Percentiles rank a stretch among this genome's conserved stretches.
These are phyloP conservation scores for Ganoderma meredithae DNA, from an alignment of 1,284 basidiomycete species.

Conservation along the genomic window DNA sequence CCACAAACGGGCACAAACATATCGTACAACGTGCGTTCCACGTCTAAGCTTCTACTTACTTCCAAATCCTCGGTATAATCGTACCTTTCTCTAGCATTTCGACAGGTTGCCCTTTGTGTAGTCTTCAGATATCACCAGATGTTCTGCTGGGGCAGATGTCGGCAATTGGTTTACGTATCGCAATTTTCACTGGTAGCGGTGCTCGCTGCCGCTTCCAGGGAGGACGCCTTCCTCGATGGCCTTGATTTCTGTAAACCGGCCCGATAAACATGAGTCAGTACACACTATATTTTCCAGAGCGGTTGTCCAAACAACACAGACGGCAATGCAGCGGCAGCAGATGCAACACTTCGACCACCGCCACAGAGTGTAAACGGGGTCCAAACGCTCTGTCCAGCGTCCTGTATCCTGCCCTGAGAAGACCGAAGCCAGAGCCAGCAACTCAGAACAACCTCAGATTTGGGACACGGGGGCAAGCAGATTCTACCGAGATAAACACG, in stretches of 20 bases:
- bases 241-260: slow-evolving; percentile 26
- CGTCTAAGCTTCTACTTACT: not conserved
- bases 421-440: not conserved
- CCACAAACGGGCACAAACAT: not conserved
- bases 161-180: not conserved
- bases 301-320: not conserved
- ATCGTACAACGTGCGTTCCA: not conserved
- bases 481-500: too few relatives aligned
- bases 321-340: not conserved
- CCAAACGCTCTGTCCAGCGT: not conserved
- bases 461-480: not conserved
- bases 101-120: not conserved
- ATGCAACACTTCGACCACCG: not conserved
- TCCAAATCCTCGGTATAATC: not conserved
- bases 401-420: not conserved
- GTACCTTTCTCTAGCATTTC: not conserved
- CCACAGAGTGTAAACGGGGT: not conserved
- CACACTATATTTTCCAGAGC: not conserved
- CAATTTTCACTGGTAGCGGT: slow-evolving; percentile 7
- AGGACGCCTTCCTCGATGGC: slow-evolving; percentile 18
- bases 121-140: not conserved
- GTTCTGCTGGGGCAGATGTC: not conserved
- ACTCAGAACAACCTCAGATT: not conserved
- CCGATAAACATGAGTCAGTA: not conserved
- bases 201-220: slow-evolving; percentile 11